Conservation (phyloP, 2,329 filamentous ascomycete species). For the Aspergillus quadricinctus region DNA sequence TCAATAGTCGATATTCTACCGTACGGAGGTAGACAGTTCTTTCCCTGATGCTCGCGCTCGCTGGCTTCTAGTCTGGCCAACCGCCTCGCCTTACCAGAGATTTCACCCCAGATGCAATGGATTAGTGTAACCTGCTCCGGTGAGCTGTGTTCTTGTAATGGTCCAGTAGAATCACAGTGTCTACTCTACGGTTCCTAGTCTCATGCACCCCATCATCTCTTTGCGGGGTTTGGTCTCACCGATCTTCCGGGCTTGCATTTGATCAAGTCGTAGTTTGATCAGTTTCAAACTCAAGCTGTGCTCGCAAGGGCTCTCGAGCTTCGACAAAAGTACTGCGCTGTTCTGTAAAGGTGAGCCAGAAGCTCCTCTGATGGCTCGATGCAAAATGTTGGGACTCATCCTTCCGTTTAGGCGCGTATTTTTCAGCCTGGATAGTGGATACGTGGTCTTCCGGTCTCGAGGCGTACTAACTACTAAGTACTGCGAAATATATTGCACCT, state of each 20-base stretch:
- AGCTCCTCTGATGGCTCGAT: neutral
- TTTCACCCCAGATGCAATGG: neutral
- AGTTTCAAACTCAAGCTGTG: neutral
- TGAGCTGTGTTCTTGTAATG: neutral
- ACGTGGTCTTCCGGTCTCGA: neutral
- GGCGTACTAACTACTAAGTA: neutral
- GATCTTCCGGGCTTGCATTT: neutral
- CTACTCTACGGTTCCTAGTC: neutral
- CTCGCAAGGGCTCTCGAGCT: neutral
- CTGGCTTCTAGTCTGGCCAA: neutral
- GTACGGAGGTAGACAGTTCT: neutral
- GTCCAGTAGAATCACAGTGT: neutral
- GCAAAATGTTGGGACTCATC: neutral
- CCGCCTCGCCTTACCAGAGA: neutral
- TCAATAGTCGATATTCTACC: neutral
- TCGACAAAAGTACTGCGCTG: neutral
- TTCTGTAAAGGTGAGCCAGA: neutral
- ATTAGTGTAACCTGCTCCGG: neutral
- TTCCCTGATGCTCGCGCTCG: neutral
- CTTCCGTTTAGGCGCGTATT: neutral
- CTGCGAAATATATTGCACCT: neutral
- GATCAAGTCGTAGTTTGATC: neutral
- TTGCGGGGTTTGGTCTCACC: neutral
- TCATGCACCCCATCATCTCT: neutral
- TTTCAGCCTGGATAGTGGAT: neutral